Evolutionary conservation across 495 filamentous ascomycete species (phyloP).

Genomic region (Penicillium coprophilum): DNA sequence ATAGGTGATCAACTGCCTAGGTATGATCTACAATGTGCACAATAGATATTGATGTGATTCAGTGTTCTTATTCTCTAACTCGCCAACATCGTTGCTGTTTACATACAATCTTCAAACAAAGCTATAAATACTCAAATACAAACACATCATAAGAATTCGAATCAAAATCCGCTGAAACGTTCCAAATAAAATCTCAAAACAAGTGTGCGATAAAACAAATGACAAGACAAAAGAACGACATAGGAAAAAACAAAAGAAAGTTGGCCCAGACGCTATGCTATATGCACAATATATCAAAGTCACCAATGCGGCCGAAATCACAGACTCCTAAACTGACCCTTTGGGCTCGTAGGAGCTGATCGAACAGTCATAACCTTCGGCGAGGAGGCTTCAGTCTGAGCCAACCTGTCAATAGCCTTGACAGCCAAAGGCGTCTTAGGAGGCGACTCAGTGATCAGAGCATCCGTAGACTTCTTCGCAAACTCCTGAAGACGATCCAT

Average conservation of each 20-base stretch:
- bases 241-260: slow-evolving; percentile 1
- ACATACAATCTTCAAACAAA: slow-evolving; percentile 9
- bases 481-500: slow-evolving; percentile 52
- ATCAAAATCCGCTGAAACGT: slow-evolving; percentile 6
- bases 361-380: slow-evolving; percentile 15
- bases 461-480: slow-evolving; percentile 39
- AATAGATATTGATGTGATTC: neutral
- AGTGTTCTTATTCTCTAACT: neutral
- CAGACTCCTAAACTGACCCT: slow-evolving; percentile 13
- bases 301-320: neutral
- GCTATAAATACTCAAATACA: slow-evolving; percentile 1
- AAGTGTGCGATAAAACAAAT: neutral
- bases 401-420: slow-evolving; percentile 10
- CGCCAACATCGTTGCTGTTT: neutral
- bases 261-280: slow-evolving; percentile 5
- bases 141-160: neutral
- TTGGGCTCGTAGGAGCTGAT: slow-evolving; percentile 27
- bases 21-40: neutral
- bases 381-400: neutral
- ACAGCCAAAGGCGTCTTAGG: slow-evolving; percentile 14
- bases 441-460: slow-evolving; percentile 21
- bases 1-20: neutral
- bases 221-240: neutral
- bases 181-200: neutral
- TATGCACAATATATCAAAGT: neutral